Base-by-base conservation (phyloP, 257 asterid genomes). In the Plantago major region DNA sequence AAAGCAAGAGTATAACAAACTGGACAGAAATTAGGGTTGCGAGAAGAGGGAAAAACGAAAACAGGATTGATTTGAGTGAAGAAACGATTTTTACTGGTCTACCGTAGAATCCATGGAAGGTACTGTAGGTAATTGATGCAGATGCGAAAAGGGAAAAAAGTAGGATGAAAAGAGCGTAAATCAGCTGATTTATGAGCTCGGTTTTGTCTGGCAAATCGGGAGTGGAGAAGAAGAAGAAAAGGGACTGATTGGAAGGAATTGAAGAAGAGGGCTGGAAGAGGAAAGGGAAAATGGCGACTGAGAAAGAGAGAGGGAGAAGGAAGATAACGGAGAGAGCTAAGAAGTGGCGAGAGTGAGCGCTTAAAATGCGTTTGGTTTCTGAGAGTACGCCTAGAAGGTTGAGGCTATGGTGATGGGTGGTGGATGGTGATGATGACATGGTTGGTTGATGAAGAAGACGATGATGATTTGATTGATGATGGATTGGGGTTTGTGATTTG, bases 311-410 rank as follows among this genome's bases (percentile, higher is more conserved):
- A 10, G 98, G 96, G 22, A 87, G 64, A 62, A 90, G 74, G 76
- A 87, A 85, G 75, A 81, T 68, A 22, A 81, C 69, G 0, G 95
- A 74, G 3, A 90, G 84, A 56, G 88, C 83, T 16, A 73, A 56
- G 71, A 80, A 90, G 40, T 83, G 94, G 75, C 83, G 76, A 26
- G 84, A 68, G 82, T 82, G 94, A 19, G 94, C 73, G 53, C 54
- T 75, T 78, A 90, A 73, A 57, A 85, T 70, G 55, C 82, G 76
- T 55, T 76, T 77, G 14, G 96, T 70, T 67, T 85, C 86, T 52
- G 86, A 75, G 43, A 90, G 75, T 38, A 88, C 70, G 60, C 83
- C 78, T 61, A 76, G 62, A 13, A 87, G 84, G 70, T 55, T 83
- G n/a, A 88, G 94, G 47, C 60, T 42, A 42, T 58, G 47, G 5